Conservation (phyloP, 2,329 filamentous ascomycete species). For the Chaetothyriales sp. region DNA sequence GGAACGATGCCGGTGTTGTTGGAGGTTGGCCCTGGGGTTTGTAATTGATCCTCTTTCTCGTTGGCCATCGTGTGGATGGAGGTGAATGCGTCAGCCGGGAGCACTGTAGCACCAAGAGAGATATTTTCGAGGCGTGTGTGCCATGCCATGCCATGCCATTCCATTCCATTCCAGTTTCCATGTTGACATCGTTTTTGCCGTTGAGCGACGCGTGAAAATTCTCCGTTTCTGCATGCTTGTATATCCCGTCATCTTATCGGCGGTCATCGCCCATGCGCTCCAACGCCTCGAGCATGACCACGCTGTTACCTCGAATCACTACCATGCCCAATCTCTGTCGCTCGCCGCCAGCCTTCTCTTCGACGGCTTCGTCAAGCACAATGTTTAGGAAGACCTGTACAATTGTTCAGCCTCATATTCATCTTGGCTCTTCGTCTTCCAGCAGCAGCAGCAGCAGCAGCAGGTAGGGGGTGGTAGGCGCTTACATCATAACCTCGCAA, state of each 20-base stretch:
- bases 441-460: neutral
- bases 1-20: neutral
- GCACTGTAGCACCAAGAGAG: neutral
- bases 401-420: neutral
- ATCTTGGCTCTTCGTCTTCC: neutral
- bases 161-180: too few species aligned
- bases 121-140: neutral
- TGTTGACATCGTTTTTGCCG: too few species aligned
- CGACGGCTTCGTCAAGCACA: conserved; percentile 88
- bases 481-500: conserved; percentile 90
- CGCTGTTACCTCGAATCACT: conserved; percentile 93
- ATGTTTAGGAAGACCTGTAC: conserved; percentile 89
- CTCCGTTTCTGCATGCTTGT: neutral
- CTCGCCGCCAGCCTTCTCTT: conserved; percentile 83
- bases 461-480: conserved; percentile 4
- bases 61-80: neutral
- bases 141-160: neutral
- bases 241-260: neutral
- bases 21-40: neutral
- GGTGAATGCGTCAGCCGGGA: neutral
- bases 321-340: conserved; percentile 87
- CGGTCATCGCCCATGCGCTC: conserved; percentile 16
- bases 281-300: conserved; percentile 75
- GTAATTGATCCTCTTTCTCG: neutral
- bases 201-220: neutral